These are phyloP conservation scores for Silene vulgaris DNA, from an alignment of 179 eudicot genomes.

Conservation along the genomic window DNA sequence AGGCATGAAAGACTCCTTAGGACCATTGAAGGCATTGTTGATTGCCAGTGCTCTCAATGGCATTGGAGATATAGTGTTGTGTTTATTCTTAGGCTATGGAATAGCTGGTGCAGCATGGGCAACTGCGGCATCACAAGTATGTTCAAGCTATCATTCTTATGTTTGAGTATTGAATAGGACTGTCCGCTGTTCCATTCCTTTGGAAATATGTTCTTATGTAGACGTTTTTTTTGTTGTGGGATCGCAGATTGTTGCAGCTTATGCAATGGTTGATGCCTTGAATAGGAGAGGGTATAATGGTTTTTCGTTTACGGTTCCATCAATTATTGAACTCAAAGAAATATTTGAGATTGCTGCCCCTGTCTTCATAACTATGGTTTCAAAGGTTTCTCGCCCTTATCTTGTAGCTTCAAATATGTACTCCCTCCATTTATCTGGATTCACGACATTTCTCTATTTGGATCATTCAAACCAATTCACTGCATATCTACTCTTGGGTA, in stretches of 20 bases:
- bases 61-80: conserved; percentile 64
- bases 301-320: conserved; percentile 60
- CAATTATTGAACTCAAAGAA: conserved; percentile 56
- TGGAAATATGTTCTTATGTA: background rate
- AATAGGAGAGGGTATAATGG: conserved; percentile 82
- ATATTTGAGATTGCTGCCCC: conserved; percentile 81
- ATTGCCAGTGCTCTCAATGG: conserved; percentile 78
- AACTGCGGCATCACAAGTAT: conserved; percentile 81
- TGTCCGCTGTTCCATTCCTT: background rate
- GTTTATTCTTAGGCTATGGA: conserved; percentile 65
- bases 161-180: background rate
- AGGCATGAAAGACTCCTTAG: conserved; percentile 95
- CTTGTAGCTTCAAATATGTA: conserved; percentile 5
- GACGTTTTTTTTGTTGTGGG: background rate
- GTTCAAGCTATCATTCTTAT: conserved; percentile 18
- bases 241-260: conserved; percentile 76
- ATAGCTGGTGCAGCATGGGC: conserved; percentile 99
- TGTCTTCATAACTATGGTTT: conserved; percentile 77
- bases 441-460: background rate
- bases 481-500: background rate
- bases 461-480: background rate
- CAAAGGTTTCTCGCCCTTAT: conserved; percentile 54
- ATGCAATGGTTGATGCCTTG: conserved; percentile 68
- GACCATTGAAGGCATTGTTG: conserved; percentile 90
- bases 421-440: background rate